Base-by-base conservation (phyloP, 176 grass and related monocot species). In the Oryza coarctata region DNA sequence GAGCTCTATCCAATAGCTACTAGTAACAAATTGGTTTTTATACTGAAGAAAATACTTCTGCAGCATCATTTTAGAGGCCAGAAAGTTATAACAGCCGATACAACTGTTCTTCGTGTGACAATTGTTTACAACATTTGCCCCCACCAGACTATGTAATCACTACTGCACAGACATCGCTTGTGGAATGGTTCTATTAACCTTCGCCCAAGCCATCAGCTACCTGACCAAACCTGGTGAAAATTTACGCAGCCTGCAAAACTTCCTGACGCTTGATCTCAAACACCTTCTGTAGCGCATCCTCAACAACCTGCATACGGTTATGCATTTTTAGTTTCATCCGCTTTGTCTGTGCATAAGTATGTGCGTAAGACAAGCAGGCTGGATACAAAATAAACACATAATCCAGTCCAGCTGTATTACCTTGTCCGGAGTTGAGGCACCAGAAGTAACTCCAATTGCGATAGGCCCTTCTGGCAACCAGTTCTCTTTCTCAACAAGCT, bases 341-440 rank as follows among this genome's bases (percentile, higher is more conserved):
- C 9, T 2, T 33, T 4, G 4, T 33, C 32, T 79, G 6, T 4
- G 47, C 65, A 25, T 30, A 70, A 69, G 63, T 12, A 40, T 47
- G 25, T 25, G 6, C 39, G 69, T 0, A 6, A 8, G 68, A 69
- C n/a, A 40, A 52, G 7, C 69, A 78, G 14, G 15, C 27, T 47
- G 35, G 9, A 1, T 77, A 55, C 10, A 58, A 28, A 62, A 61
- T 9, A 47, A 81, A 8, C 23, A 77, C 29, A 71, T 5, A 35
- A 80, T 34, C 14, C 7, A 14, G 63, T 18, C 83, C 33, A 61
- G 7, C 5, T 35, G 25, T 0, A 32, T 76, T 83, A 95, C 96
- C 97, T 99, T 99, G 64, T 99, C 91, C 0, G 97, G 97, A 77
- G 97, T 99, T 11, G 97, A 99, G 44, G 97, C 97, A 79, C 97